Conservation (phyloP, 2,329 filamentous ascomycete species). For the Fusarium zealandicum region DNA sequence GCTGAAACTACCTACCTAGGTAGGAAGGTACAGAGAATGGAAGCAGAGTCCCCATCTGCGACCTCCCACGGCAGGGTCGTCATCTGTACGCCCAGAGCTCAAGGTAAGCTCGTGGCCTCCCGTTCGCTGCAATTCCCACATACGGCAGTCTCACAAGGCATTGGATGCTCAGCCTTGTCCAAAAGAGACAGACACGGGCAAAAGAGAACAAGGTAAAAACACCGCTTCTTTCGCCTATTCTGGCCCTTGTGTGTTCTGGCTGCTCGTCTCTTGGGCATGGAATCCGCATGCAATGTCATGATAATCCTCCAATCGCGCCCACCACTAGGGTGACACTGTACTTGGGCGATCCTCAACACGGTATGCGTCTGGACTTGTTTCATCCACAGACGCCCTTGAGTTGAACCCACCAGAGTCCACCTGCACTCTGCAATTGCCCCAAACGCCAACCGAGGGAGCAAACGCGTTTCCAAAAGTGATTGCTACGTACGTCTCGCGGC, state of each 20-base stretch:
- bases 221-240: constrained; percentile 4
- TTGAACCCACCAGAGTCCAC: constrained; percentile 3
- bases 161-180: constrained; percentile 32
- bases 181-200: no score
- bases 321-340: constrained; percentile 19
- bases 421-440: background rate
- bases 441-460: background rate
- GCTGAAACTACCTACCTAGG: constrained; percentile 29
- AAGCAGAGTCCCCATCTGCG: constrained; percentile 11
- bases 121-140: constrained; percentile 39
- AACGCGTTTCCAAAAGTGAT: no score
- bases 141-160: constrained; percentile 25
- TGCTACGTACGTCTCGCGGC: no score
- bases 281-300: constrained; percentile 13
- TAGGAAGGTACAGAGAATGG: constrained; percentile 21
- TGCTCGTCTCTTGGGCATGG: constrained; percentile 7
- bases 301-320: background rate
- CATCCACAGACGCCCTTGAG: constrained; percentile 9
- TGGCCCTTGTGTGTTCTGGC: constrained; percentile 8
- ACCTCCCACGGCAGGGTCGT: constrained; percentile 26
- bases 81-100: constrained; percentile 7
- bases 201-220: no score
- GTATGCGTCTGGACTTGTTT: constrained; percentile 4
- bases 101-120: constrained; percentile 22
- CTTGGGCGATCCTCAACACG: constrained; percentile 19